Base-by-base conservation (phyloP, 805 yeast genomes). In the Candida silvicultrix region DNA sequence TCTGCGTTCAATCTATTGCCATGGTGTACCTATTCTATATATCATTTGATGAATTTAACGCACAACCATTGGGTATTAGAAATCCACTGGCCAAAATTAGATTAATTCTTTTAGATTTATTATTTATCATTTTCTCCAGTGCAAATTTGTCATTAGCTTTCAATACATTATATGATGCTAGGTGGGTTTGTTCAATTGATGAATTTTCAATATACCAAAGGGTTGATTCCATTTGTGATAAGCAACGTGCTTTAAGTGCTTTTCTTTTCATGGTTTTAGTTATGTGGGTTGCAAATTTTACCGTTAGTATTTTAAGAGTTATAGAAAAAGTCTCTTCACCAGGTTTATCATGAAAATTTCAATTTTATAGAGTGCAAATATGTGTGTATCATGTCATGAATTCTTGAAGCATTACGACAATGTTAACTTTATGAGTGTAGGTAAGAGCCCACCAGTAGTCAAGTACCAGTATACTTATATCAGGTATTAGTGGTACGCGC, bases 11-110 rank as follows among this genome's bases (percentile, higher is more conserved):
- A 58, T 70, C 88, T 25, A 71, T 81, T 50, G 96, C 96, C 3
- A 66, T 88, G 22, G 75, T 80, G 0, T 94, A 94, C 60, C 74
- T 89, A 46, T 66, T 82, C 4, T 89, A 87, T 64, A 87, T 92
- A 62, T 81, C 96, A 2, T 81, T 80, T 57, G 98, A 94, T 64
- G 99, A 94, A 64, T 92, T 88, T 64, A 77, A 83, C 21, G 95
- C 97, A 14, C 85, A 88, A 60, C 99, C 98, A 0, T 64, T 94
- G 42, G 99, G 99, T 0, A 71, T 94, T 40, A 75, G 99, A 54
- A 78, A 88, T 50, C 95, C 97, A 0, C 70, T 78, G 49, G 88
- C 85, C 21, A 94, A 94, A 62, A 77, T 94, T 71, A 75, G 86
- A 57, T 74, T 92, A 44, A 78, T 92, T 49, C 70, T 89, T 70